These are phyloP conservation scores for Dioszegia crocea DNA, from an alignment of 768 basidiomycete genomes.

Conservation along the genomic window DNA sequence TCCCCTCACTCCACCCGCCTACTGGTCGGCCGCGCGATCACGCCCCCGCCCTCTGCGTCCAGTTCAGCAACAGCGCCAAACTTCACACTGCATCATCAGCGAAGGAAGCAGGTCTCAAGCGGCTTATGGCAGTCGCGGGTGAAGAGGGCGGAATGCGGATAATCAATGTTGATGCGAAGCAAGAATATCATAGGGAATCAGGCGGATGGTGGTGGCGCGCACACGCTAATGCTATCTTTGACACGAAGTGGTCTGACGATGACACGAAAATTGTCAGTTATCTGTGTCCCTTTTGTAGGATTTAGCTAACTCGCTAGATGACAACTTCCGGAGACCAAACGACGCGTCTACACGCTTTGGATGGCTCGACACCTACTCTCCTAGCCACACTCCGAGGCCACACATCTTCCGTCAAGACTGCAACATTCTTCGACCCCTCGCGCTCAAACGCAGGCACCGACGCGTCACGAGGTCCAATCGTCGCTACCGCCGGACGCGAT, in stretches of 20 bases:
- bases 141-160: constrained; percentile 43
- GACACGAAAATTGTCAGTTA: constrained; percentile 35
- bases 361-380: constrained; percentile 24
- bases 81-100: constrained; percentile 17
- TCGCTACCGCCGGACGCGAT: constrained; percentile 43
- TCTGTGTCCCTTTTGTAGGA: too few species aligned
- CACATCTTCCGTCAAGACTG: constrained; percentile 41
- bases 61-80: constrained; percentile 34
- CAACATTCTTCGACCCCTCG: constrained; percentile 40
- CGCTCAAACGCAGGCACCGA: constrained; percentile 16
- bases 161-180: constrained; percentile 35
- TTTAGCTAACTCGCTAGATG: constrained; percentile 23
- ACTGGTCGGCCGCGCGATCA: constrained; percentile 35
- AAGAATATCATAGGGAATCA: constrained; percentile 31
- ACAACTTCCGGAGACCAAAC: constrained; percentile 44
- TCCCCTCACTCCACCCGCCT: constrained; percentile 33
- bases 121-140: constrained; percentile 36
- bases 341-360: constrained; percentile 31
- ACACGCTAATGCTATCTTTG: constrained; percentile 47
- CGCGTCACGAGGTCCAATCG: constrained; percentile 12
- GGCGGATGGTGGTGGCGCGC: constrained; percentile 43
- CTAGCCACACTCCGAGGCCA: constrained; percentile 42
- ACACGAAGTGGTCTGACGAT: constrained; percentile 43
- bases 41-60: constrained; percentile 29
- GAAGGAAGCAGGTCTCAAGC: constrained; percentile 11